Conservation (phyloP, 768 basidiomycete genomes). For the Russula griseocarnosa region DNA sequence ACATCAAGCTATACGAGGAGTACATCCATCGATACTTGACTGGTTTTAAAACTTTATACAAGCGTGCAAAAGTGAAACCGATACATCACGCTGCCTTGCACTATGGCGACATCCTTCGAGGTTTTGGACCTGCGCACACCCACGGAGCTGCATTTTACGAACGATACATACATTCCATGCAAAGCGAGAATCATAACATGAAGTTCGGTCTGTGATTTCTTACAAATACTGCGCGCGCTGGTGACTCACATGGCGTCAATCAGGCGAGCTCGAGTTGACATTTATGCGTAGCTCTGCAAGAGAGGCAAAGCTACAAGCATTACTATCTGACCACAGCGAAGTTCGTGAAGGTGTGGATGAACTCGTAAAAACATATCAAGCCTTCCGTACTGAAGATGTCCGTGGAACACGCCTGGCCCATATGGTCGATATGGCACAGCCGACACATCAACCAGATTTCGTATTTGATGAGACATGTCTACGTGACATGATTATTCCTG, state of each 20-base stretch:
- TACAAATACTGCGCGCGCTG: background rate
- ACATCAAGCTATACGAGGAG: constrained; percentile 3
- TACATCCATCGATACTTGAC: constrained; percentile 30
- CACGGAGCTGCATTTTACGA: constrained; percentile 22
- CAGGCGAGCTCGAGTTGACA: constrained; percentile 24
- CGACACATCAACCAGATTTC: background rate
- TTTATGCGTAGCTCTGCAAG: background rate
- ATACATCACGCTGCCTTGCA: constrained; percentile 37
- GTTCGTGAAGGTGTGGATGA: background rate
- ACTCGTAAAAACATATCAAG: background rate
- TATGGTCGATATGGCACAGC: background rate
- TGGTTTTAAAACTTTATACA: constrained; percentile 29
- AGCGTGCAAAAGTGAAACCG: constrained; percentile 31
- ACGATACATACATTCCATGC: constrained; percentile 28
- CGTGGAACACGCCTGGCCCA: background rate
- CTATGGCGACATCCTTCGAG: constrained; percentile 30
- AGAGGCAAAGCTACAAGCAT: constrained; percentile 11
- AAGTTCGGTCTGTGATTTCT: constrained; percentile 25
- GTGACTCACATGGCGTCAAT: background rate
- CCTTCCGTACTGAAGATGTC: background rate
- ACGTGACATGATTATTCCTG: background rate
- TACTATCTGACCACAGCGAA: background rate
- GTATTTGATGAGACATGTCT: background rate
- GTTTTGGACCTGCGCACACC: constrained; percentile 35
- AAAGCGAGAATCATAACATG: constrained; percentile 28